Evolutionary conservation across 1,284 basidiomycete species (phyloP).

Genomic region (Somion occarium): DNA sequence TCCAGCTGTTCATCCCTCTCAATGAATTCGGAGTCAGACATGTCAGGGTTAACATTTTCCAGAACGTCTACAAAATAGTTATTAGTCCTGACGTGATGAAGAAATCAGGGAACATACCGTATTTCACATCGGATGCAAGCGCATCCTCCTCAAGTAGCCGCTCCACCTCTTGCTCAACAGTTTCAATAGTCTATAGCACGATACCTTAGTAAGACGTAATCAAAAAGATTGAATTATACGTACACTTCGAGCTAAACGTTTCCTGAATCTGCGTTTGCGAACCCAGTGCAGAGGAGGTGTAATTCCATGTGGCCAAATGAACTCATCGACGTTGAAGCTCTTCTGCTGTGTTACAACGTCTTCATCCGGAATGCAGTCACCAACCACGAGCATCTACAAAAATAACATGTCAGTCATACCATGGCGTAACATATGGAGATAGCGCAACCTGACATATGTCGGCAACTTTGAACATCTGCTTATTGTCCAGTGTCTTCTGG

Average conservation of each 20-base stretch:
- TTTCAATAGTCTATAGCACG: conserved; percentile 78
- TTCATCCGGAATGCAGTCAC: conserved; percentile 71
- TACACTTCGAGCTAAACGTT: conserved; percentile 80
- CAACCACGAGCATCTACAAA: conserved; percentile 81
- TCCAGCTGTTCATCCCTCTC: conserved; percentile 62
- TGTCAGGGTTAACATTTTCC: conserved; percentile 81
- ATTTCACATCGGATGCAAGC: conserved; percentile 75
- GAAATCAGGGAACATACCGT: conserved; percentile 42
- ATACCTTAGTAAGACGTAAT: not conserved
- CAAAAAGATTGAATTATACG: conserved; percentile 20
- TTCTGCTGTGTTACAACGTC: conserved; percentile 51
- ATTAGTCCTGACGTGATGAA: conserved; percentile 3
- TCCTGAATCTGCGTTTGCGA: conserved; percentile 91
- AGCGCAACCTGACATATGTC: conserved; percentile 88
- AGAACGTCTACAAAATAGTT: conserved; percentile 53
- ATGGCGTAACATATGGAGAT: conserved; percentile 8
- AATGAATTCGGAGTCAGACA: conserved; percentile 84
- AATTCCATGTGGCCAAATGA: conserved; percentile 96
- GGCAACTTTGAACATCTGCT: conserved; percentile 97
- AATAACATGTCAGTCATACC: conserved; percentile 11
- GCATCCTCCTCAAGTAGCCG: conserved; percentile 85
- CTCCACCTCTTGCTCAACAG: conserved; percentile 96
- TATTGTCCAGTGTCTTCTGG: conserved; percentile 95
- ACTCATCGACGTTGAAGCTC: conserved; percentile 89
- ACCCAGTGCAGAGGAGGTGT: conserved; percentile 92